phyloP scores from a whole-genome alignment of 2,329 filamentous ascomycete genomes.

The Graphilbum fragrans region DNA sequence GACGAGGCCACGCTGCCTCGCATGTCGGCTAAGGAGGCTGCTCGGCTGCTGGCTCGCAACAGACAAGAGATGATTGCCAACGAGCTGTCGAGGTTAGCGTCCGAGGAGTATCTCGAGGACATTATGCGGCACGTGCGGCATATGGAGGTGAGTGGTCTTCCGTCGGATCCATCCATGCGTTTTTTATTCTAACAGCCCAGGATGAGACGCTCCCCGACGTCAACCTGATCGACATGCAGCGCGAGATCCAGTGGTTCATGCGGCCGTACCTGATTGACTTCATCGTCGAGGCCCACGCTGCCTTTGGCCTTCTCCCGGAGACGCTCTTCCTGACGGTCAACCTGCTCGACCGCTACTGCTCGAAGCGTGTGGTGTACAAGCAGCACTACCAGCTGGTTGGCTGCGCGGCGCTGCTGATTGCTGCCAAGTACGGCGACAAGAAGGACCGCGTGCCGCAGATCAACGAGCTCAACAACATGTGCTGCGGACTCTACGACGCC shows the following conservation, averaged over 20 bases:
- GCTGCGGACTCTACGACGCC: constrained; percentile 93
- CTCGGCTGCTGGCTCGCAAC: constrained; percentile 67
- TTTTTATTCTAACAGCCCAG: constrained; percentile 18
- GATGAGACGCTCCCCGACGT: constrained; percentile 88
- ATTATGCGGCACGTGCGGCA: constrained; percentile 87
- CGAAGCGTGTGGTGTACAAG: constrained; percentile 95
- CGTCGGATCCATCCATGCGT: neutral
- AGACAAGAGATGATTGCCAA: constrained; percentile 80
- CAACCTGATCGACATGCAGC: constrained; percentile 96
- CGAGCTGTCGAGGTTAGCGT: constrained; percentile 73
- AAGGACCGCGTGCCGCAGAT: constrained; percentile 98
- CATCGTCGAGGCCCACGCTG: constrained; percentile 89
- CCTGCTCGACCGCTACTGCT: constrained; percentile 94
- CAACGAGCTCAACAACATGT: constrained; percentile 96
- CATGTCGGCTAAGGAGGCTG: constrained; percentile 61
- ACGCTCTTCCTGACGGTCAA: constrained; percentile 95
- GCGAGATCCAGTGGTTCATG: constrained; percentile 99
- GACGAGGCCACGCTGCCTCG: constrained; percentile 39
- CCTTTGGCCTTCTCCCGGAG: constrained; percentile 86
- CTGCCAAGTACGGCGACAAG: constrained; percentile 96
- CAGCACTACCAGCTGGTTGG: constrained; percentile 97
- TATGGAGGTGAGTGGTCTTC: constrained; percentile 60
- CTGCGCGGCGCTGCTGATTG: constrained; percentile 89
- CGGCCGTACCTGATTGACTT: constrained; percentile 96
- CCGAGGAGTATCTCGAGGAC: constrained; percentile 88